Evolutionary conservation across 345 rosid species (phyloP).

Genomic region (Bruguiera gymnorhiza): DNA sequence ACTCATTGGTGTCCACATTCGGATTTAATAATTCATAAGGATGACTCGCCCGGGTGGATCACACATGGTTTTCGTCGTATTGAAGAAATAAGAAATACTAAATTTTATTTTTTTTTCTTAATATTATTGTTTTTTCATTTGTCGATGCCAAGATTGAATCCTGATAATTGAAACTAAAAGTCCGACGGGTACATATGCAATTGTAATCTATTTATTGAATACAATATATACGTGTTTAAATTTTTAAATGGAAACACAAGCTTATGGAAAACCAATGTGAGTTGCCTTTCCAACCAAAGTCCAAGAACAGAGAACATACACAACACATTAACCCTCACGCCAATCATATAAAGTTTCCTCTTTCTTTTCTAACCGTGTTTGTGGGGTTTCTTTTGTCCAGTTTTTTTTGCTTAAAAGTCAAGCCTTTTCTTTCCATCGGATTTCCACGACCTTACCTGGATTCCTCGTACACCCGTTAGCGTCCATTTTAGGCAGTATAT

Average conservation of each 20-base stretch:
- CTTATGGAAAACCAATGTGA: constrained; percentile 24
- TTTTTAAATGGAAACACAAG: background rate
- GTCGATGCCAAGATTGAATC: no score
- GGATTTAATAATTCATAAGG: no score
- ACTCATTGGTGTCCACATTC: no score
- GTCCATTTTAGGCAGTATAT: constrained; percentile 24
- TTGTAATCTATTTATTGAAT: no score
- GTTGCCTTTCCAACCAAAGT: constrained; percentile 17
- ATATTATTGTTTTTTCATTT: no score
- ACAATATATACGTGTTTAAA: no score
- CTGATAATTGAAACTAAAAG: no score
- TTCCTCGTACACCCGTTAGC: constrained; percentile 20
- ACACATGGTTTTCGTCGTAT: no score
- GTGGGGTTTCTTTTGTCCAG: constrained; percentile 5
- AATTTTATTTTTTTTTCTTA: no score
- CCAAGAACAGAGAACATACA: constrained; percentile 3
- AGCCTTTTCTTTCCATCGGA: constrained; percentile 10
- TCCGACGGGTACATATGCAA: no score
- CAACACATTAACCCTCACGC: constrained; percentile 7
- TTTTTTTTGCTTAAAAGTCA: constrained; percentile 12
- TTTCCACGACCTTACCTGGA: constrained; percentile 16
- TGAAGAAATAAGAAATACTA: no score
- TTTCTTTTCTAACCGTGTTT: background rate
- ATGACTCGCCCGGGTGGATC: no score
- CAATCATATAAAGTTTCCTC: constrained; percentile 3